A percentile compares a stretch with the other conserved stretches of the same genome.
These are phyloP conservation scores for Suillus discolor DNA, from an alignment of 768 basidiomycete species.

Conservation along the genomic window DNA sequence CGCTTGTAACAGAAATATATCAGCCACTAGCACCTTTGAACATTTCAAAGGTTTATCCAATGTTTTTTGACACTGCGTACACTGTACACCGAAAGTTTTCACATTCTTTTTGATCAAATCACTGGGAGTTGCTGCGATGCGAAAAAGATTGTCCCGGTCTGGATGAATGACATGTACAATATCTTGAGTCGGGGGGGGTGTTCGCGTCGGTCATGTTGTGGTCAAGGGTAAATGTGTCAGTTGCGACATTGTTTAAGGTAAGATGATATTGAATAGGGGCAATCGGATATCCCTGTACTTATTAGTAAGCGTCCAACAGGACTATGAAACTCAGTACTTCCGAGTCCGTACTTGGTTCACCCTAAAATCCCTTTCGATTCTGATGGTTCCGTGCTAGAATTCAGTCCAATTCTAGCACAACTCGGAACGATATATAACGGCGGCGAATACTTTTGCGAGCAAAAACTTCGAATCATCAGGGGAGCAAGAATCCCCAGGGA, in stretches of 20 bases:
- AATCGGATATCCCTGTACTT: neutral
- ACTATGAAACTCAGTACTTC: no score
- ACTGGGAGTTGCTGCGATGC: slow-evolving; percentile 10
- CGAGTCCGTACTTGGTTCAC: neutral
- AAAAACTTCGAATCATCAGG: neutral
- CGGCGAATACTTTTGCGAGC: neutral
- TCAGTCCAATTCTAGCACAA: neutral
- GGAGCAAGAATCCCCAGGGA: neutral
- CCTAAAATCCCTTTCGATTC: neutral
- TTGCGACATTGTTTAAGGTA: neutral
- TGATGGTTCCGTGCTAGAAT: neutral
- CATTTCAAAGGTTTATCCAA: slow-evolving; percentile 16
- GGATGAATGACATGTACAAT: slow-evolving; percentile 15
- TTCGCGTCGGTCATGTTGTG: neutral
- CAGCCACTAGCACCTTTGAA: slow-evolving; percentile 9
- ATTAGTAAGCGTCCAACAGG: neutral
- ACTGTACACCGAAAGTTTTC: slow-evolving; percentile 9
- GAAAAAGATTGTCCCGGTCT: slow-evolving; percentile 12
- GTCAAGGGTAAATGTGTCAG: neutral
- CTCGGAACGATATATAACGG: neutral
- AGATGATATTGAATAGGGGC: neutral
- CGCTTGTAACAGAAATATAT: no score
- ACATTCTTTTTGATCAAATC: slow-evolving; percentile 16
- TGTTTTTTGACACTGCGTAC: slow-evolving; percentile 17
- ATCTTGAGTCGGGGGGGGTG: neutral